Evolutionary conservation across 305 asterid species (phyloP).

Genomic region (Fraxinus angustifolia): DNA sequence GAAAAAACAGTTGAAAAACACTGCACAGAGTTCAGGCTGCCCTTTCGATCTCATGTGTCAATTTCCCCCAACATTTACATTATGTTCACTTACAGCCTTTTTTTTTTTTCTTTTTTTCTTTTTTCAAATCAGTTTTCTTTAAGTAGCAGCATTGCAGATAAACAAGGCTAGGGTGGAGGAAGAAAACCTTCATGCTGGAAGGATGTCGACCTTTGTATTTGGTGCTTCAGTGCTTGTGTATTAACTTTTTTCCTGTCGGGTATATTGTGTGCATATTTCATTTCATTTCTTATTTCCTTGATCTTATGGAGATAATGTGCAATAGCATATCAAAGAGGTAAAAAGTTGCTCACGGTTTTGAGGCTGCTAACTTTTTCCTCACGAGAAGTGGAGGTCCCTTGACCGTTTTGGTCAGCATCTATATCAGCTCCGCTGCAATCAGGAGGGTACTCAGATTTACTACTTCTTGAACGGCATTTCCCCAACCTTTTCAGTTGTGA

Average conservation of each 20-base stretch:
- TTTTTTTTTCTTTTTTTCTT: too few relatives aligned
- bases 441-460: conserved; percentile 61
- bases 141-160: neutral
- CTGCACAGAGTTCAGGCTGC: neutral
- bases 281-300: neutral
- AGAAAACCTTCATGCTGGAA: conserved; percentile 8
- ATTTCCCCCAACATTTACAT: neutral
- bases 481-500: conserved; percentile 60
- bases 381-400: conserved; percentile 66
- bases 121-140: neutral
- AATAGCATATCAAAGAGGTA: conserved; percentile 15
- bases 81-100: neutral
- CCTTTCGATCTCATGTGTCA: neutral
- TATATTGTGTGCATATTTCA: neutral
- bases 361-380: conserved; percentile 99
- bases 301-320: neutral
- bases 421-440: conserved; percentile 69
- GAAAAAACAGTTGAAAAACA: neutral
- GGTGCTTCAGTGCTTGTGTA: neutral
- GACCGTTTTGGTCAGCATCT: conserved; percentile 81
- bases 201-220: conserved; percentile 1
- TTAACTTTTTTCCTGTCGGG: neutral
- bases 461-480: conserved; percentile 57
- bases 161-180: neutral
- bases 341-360: conserved; percentile 66